phyloP scores from a whole-genome alignment of 495 filamentous ascomycete genomes.

The Hyaloscypha finlandica region DNA sequence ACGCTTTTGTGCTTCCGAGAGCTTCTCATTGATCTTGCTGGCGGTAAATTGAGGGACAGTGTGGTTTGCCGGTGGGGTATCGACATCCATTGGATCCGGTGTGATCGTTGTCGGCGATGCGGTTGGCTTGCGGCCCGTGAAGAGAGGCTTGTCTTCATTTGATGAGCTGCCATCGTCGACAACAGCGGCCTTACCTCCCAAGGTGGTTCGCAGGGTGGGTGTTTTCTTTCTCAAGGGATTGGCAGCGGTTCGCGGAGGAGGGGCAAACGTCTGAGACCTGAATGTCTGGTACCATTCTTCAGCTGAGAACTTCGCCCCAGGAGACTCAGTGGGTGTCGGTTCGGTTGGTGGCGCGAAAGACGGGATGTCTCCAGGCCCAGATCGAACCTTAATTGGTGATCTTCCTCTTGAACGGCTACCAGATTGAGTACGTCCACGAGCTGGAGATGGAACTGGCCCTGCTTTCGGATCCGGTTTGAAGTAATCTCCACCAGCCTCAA shows the following conservation, averaged over 20 bases:
- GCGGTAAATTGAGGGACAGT: constrained; percentile 29
- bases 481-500: constrained; percentile 50
- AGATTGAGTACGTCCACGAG: constrained; percentile 37
- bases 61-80: constrained; percentile 41
- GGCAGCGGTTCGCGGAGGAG: constrained; percentile 19
- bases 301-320: constrained; percentile 56
- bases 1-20: constrained; percentile 19
- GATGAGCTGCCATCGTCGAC: constrained; percentile 46
- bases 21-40: constrained; percentile 13
- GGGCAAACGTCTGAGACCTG: constrained; percentile 58
- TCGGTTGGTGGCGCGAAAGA: constrained; percentile 10
- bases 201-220: constrained; percentile 22
- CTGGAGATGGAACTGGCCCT: constrained; percentile 15
- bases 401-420: constrained; percentile 35
- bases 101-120: constrained; percentile 20
- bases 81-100: constrained; percentile 58
- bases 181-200: constrained; percentile 39
- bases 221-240: constrained; percentile 10
- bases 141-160: constrained; percentile 35
- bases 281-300: constrained; percentile 69
- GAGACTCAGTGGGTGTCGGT: constrained; percentile 18
- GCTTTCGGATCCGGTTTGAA: constrained; percentile 47
- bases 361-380: constrained; percentile 15
- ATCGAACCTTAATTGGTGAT: constrained; percentile 36
- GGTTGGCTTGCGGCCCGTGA: constrained; percentile 13